Conservation (phyloP, 202 grass and related monocot species). For the Miscanthus sacchariflorus region DNA sequence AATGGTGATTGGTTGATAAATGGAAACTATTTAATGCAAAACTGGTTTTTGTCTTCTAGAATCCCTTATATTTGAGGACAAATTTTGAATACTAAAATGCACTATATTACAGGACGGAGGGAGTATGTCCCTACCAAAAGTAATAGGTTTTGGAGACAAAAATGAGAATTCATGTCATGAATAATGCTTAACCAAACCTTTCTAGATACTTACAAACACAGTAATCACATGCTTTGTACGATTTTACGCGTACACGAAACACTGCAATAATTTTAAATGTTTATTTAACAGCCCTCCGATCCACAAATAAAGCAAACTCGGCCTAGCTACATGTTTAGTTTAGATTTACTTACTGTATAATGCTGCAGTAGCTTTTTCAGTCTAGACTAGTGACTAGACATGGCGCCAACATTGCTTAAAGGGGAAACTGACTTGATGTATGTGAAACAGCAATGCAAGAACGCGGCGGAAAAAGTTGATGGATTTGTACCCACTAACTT, state of each 20-base stretch:
- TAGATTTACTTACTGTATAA: neutral
- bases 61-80: too few species aligned
- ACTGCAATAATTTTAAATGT: neutral
- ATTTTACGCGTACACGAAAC: too few species aligned
- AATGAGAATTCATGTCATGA: neutral
- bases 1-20: too few species aligned
- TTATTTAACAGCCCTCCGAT: too few species aligned
- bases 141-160: neutral
- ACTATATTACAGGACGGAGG: too few species aligned
- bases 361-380: neutral
- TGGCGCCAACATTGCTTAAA: neutral
- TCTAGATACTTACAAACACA: neutral
- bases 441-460: constrained; percentile 26
- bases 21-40: too few species aligned
- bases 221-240: neutral
- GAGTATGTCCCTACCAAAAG: too few species aligned
- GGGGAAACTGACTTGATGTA: constrained; percentile 19
- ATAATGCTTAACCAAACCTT: neutral
- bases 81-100: too few species aligned
- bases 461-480: constrained; percentile 34
- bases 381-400: neutral
- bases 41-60: too few species aligned
- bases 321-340: too few species aligned
- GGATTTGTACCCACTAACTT: constrained; percentile 51
- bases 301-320: neutral